Conservation (phyloP, 2,329 filamentous ascomycete genomes). For the Lachnellula arida region DNA sequence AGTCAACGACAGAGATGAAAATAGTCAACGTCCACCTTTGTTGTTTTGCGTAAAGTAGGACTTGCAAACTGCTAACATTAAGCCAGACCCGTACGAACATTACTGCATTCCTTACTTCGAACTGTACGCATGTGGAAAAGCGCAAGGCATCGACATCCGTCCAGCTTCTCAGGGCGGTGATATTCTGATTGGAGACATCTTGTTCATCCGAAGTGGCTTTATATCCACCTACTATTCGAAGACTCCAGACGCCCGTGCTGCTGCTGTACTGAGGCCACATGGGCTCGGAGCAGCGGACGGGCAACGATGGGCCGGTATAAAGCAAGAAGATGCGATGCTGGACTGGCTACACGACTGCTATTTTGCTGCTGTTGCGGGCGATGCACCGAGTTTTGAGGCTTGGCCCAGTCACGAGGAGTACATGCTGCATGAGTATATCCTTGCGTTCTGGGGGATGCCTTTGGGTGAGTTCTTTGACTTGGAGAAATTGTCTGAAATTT, state of each 20-base stretch:
- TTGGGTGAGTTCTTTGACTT: conserved; percentile 33
- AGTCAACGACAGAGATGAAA: no score
- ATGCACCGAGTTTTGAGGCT: conserved; percentile 40
- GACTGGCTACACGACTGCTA: conserved; percentile 38
- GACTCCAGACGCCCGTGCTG: conserved; percentile 33
- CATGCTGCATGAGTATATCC: conserved; percentile 30
- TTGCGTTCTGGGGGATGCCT: conserved; percentile 32
- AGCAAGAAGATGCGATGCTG: conserved; percentile 42
- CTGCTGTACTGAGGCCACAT: conserved; percentile 37
- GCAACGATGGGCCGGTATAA: conserved; percentile 42
- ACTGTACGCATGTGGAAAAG: conserved; percentile 25
- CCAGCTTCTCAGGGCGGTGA: conserved; percentile 41
- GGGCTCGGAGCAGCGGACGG: conserved; percentile 33
- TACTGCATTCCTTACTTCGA: conserved; percentile 25
- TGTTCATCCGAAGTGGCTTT: conserved; percentile 47
- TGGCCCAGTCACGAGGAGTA: conserved; percentile 27
- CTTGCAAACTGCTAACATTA: background rate
- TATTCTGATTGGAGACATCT: conserved; percentile 47
- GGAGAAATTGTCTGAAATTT: conserved; percentile 29
- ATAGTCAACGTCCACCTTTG: no score
- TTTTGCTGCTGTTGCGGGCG: conserved; percentile 41
- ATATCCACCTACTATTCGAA: conserved; percentile 35
- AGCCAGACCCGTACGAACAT: conserved; percentile 28
- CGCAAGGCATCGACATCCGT: conserved; percentile 30
- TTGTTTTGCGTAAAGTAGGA: no score